These are phyloP conservation scores for Rhododendron molle DNA, from an alignment of 148 eudicot genomes.

Conservation along the genomic window DNA sequence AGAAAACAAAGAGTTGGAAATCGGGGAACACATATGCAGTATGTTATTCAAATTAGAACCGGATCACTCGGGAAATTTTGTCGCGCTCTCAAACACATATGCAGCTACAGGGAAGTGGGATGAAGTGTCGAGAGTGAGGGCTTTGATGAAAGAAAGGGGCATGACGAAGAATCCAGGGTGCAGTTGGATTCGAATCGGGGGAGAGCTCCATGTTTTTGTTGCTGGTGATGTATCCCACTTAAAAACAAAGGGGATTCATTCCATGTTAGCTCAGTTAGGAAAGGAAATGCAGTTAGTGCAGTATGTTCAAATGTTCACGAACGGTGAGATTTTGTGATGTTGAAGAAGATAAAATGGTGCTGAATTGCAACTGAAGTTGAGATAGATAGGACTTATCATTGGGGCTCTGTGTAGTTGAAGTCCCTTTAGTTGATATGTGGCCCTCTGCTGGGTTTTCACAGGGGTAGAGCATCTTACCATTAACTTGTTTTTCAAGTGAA, in stretches of 20 bases:
- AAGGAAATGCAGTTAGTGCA: conserved; percentile 24
- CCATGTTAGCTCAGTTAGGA: conserved; percentile 25
- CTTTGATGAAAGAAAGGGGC: conserved; percentile 32
- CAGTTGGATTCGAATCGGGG: conserved; percentile 48
- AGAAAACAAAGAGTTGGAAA: conserved; percentile 29
- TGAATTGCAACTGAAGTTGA: not conserved
- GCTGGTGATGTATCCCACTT: conserved; percentile 42
- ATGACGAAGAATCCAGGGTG: conserved; percentile 38
- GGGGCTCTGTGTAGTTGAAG: not conserved
- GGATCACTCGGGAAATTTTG: conserved; percentile 31
- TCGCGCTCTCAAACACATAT: conserved; percentile 36
- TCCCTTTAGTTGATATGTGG: not conserved
- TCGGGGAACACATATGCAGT: conserved; percentile 24
- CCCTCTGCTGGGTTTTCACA: not conserved
- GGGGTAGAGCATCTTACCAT: not conserved
- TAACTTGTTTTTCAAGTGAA: not conserved
- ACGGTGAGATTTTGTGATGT: not conserved
- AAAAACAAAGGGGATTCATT: conserved; percentile 26
- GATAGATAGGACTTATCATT: not conserved
- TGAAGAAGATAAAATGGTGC: not conserved
- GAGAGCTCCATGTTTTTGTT: conserved; percentile 36
- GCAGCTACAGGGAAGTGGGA: conserved; percentile 41
- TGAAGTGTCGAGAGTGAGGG: conserved; percentile 30
- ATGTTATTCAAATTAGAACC: conserved; percentile 27
- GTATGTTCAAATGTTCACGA: not conserved